Evolutionary conservation across 495 filamentous ascomycete species (phyloP), one percentile per base, ranked within the genome.

Genomic region (Chlorociboria aeruginascens): DNA sequence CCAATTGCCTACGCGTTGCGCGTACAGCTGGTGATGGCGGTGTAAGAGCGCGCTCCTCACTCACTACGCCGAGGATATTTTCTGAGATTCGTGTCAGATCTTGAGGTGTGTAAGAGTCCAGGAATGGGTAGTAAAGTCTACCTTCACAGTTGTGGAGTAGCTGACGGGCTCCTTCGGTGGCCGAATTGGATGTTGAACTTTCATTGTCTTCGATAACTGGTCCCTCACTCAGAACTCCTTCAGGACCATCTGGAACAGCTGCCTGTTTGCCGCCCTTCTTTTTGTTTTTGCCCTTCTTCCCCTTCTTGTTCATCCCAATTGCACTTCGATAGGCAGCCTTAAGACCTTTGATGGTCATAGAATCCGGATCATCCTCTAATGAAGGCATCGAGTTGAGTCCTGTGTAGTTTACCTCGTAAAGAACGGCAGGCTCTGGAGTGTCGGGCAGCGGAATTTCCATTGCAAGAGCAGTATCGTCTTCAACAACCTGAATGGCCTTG

Each of bases 11-110:
- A 54, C 43, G 72, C 40, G 55, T 57, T 1, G 30, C 39, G 7
- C 48, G 72, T 63, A 53, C 68, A 62, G 38, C 62, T 45, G 47
- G 59, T 59, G 46, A 57, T 58, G 20, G 20, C 20, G 20, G 20
- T 63, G 56, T 33, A 12, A 13, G 32, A 31, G 12, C 28, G 43
- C 32, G 10, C 7, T 38, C 17, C 6, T 11, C 35, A 8, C 14
- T 33, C 20, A 29, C 8, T 41, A 6, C 11, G 8, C 29, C 11
- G 43, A 17, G 8, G 31, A 28, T 17, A 46, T 34, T 37, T 42
- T 46, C 44, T 46, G 37, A 20, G 31, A 3, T 11, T 40, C 3
- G 10, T 3, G 49, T 52, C 43, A 52, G 49, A 48, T 53, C 17
- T 12, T n/a, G 25, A 13, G 32, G 14, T 6, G 44, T 32, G 12